Percentiles rank a stretch among this genome's conserved stretches.
phyloP scores from a whole-genome alignment of 495 filamentous ascomycete genomes.

The Penicillium chermesinum region DNA sequence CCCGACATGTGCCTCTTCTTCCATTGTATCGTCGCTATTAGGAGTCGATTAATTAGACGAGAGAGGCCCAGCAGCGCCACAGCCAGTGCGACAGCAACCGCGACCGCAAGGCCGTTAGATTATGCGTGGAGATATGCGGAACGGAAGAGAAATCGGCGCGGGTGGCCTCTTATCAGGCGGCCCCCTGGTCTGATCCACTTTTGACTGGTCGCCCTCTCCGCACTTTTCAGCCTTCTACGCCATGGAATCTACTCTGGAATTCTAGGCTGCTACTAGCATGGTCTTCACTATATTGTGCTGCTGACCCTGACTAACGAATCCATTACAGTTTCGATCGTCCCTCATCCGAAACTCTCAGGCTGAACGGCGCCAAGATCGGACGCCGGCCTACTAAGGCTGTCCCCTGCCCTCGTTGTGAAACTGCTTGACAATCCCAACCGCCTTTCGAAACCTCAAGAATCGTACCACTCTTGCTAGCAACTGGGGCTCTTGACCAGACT shows the following conservation, averaged over 20 bases:
- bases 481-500: conserved; percentile 25
- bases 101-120: conserved; percentile 16
- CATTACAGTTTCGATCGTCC: conserved; percentile 25
- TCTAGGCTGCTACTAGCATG: conserved; percentile 8
- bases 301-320: background rate
- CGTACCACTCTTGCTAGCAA: conserved; percentile 41
- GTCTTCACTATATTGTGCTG: conserved; percentile 10
- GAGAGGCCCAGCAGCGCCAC: conserved; percentile 7
- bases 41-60: conserved; percentile 3
- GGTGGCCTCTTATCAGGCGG: conserved; percentile 19
- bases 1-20: conserved; percentile 33
- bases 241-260: background rate
- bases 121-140: conserved; percentile 1
- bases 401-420: conserved; percentile 56
- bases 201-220: conserved; percentile 11
- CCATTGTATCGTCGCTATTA: conserved; percentile 17
- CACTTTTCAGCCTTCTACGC: conserved; percentile 3
- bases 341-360: conserved; percentile 48
- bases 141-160: conserved; percentile 8
- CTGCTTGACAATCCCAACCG: conserved; percentile 45
- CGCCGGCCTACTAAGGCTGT: conserved; percentile 42
- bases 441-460: conserved; percentile 58
- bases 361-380: conserved; percentile 34
- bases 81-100: conserved; percentile 19
- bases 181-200: conserved; percentile 12